Evolutionary conservation across 768 basidiomycete species (phyloP).

Genomic region (Russula vinacea): DNA sequence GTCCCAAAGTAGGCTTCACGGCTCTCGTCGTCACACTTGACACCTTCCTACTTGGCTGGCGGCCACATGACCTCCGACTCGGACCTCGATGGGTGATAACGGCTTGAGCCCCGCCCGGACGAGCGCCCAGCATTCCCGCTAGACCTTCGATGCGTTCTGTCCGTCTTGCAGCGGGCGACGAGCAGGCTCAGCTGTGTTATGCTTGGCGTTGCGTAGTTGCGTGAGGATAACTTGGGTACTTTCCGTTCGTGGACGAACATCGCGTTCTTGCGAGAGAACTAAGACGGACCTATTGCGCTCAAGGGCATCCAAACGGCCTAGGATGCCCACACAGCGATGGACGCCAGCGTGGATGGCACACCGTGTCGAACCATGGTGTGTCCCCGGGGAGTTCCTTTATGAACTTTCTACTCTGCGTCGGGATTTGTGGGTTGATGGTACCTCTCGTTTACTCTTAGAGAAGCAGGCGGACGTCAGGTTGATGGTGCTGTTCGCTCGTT

Average conservation of each 20-base stretch:
- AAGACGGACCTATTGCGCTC: conserved; percentile 73
- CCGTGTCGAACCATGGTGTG: conserved; percentile 79
- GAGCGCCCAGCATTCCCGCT: conserved; percentile 57
- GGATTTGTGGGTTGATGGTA: neutral
- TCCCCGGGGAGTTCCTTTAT: neutral
- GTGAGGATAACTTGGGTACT: conserved; percentile 57
- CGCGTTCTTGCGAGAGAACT: conserved; percentile 63
- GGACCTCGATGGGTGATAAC: conserved; percentile 35
- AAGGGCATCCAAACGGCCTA: conserved; percentile 72
- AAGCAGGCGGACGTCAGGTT: conserved; percentile 65
- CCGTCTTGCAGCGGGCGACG: too few species aligned
- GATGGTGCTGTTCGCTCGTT: conserved; percentile 78
- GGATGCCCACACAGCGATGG: conserved; percentile 76
- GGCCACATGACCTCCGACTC: too few species aligned
- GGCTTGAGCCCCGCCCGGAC: too few species aligned
- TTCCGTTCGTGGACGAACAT: conserved; percentile 72
- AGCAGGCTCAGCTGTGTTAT: conserved; percentile 40
- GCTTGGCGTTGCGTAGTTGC: conserved; percentile 61
- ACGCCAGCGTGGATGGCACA: conserved; percentile 74
- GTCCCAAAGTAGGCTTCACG: too few species aligned
- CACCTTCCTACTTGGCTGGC: too few species aligned
- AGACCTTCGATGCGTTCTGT: too few species aligned
- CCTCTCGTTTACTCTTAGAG: neutral
- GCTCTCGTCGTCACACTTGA: too few species aligned
- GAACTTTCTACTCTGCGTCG: neutral